Conservation (phyloP, 345 rosid genomes). For the Syzygium jambos region DNA sequence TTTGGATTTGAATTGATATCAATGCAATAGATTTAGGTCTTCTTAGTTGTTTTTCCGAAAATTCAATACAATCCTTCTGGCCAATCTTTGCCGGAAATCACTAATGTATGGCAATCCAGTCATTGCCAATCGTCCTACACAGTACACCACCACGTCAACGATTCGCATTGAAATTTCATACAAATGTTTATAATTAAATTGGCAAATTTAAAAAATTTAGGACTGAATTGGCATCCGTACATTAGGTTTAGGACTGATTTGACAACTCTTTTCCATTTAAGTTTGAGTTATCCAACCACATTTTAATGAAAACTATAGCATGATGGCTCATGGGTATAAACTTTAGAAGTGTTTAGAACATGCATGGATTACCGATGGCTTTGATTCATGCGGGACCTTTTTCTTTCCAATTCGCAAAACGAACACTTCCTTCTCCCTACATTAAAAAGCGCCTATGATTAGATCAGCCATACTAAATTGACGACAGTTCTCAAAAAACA, state of each 20-base stretch:
- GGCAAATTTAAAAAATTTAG: neutral
- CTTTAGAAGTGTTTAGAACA: neutral
- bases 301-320: neutral
- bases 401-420: neutral
- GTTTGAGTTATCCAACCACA: neutral
- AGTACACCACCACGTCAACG: rapidly evolving
- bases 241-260: neutral
- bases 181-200: neutral
- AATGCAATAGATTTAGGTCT: no score
- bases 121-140: neutral
- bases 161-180: rapidly evolving
- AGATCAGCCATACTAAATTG: neutral
- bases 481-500: neutral
- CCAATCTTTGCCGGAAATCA: neutral
- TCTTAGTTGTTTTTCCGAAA: no score
- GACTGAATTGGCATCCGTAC: rapidly evolving
- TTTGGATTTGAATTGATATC: no score
- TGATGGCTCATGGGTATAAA: neutral
- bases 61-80: rapidly evolving
- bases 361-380: neutral
- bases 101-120: rapidly evolving
- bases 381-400: neutral
- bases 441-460: neutral
- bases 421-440: neutral
- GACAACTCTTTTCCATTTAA: neutral